These are phyloP conservation scores for Aegilops bicornis DNA, from an alignment of 176 grass and related monocot species.

Conservation along the genomic window DNA sequence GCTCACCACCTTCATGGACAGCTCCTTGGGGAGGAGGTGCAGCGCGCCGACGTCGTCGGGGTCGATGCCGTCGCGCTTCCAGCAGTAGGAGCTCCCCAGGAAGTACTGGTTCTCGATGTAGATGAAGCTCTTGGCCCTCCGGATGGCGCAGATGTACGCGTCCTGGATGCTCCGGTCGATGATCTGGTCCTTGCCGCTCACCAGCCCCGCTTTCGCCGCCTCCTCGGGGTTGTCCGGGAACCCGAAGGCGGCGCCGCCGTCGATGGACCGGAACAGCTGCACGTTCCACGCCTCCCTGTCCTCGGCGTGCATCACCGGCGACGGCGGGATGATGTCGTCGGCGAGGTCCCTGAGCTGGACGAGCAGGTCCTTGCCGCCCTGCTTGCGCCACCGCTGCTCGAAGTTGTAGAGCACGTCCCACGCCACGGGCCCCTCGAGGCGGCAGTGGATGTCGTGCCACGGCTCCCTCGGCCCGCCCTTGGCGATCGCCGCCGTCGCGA, in stretches of 20 bases:
- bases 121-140: constrained; percentile 66
- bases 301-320: constrained; percentile 41
- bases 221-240: constrained; percentile 69
- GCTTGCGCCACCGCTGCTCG: constrained; percentile 76
- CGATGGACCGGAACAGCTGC: constrained; percentile 90
- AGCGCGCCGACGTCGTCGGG: constrained; percentile 76
- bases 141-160: constrained; percentile 74
- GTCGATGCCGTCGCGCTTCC: constrained; percentile 59
- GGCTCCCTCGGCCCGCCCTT: constrained; percentile 69
- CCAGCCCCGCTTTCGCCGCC: constrained; percentile 59
- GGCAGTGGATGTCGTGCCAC: constrained; percentile 72
- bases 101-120: constrained; percentile 95
- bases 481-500: constrained; percentile 32
- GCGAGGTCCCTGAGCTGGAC: constrained; percentile 47
- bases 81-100: constrained; percentile 67
- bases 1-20: constrained; percentile 78
- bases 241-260: constrained; percentile 70
- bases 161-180: constrained; percentile 86
- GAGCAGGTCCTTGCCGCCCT: constrained; percentile 65
- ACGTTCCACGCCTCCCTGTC: constrained; percentile 71
- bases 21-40: constrained; percentile 88
- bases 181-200: constrained; percentile 79
- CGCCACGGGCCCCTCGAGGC: constrained; percentile 55
- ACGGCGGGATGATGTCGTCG: constrained; percentile 52
- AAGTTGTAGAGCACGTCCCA: constrained; percentile 98